These are phyloP conservation scores for Xylaria curta DNA, from an alignment of 495 filamentous ascomycete species.

Conservation along the genomic window DNA sequence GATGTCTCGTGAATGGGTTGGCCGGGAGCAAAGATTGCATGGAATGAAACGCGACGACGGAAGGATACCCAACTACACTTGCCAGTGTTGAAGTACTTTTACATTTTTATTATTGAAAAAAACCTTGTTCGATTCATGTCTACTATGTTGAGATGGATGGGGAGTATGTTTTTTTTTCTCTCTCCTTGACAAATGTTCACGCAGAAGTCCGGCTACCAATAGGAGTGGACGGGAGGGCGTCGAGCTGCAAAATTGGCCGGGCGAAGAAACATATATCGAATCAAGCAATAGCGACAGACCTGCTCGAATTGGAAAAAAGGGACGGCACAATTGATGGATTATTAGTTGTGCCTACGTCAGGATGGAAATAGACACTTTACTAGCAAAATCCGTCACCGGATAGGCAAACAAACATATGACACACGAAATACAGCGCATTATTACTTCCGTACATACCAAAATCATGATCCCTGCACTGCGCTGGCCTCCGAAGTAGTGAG, in stretches of 20 bases:
- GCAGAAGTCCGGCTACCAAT: constrained; percentile 40
- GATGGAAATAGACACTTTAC: constrained; percentile 45
- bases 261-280: constrained; percentile 29
- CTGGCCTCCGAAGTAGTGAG: background rate
- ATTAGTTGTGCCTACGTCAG: constrained; percentile 29
- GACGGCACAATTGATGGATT: constrained; percentile 31
- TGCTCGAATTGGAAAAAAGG: constrained; percentile 36
- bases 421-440: constrained; percentile 37
- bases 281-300: constrained; percentile 24
- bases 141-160: constrained; percentile 37
- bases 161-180: constrained; percentile 29
- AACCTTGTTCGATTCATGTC: constrained; percentile 36
- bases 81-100: constrained; percentile 35
- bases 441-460: constrained; percentile 4
- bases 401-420: constrained; percentile 37
- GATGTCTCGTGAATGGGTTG: constrained; percentile 32
- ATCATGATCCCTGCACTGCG: constrained; percentile 6
- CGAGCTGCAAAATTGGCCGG: constrained; percentile 33
- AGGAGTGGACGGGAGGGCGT: constrained; percentile 31
- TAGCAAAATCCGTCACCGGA: constrained; percentile 44
- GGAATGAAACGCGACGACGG: constrained; percentile 44
- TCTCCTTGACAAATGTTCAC: constrained; percentile 27
- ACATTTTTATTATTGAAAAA: constrained; percentile 22
- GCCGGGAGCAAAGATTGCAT: constrained; percentile 45
- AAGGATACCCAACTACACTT: constrained; percentile 44